Percentiles rank a stretch among this genome's conserved stretches.
Conservation (phyloP, 768 basidiomycete genomes). For the Xerocomus potaroensis region DNA sequence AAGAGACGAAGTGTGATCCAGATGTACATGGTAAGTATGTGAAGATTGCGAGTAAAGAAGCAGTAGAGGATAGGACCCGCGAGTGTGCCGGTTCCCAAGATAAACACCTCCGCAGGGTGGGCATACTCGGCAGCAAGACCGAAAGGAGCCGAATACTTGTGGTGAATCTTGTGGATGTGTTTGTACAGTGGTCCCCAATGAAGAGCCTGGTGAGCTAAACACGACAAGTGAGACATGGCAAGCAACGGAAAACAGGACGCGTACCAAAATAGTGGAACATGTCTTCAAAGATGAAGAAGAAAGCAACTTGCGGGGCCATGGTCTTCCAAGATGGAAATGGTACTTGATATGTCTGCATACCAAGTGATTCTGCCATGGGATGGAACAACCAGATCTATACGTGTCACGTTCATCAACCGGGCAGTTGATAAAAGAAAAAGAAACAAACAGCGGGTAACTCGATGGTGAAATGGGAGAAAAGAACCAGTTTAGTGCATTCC, state of each 20-base stretch:
- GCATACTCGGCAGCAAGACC: slow-evolving; percentile 98
- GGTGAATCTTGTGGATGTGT: slow-evolving; percentile 95
- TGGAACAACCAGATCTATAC: slow-evolving; percentile 86
- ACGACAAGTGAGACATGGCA: too few species aligned
- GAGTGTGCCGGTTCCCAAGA: slow-evolving; percentile 90
- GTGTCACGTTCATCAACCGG: background rate
- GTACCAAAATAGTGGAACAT: slow-evolving; percentile 86
- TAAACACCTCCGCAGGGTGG: slow-evolving; percentile 93
- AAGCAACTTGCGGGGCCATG: slow-evolving; percentile 71
- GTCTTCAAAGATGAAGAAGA: slow-evolving; percentile 97
- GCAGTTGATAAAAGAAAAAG: too few species aligned
- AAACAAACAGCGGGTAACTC: slow-evolving; percentile 79
- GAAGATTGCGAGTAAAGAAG: slow-evolving; percentile 64
- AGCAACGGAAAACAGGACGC: too few species aligned
- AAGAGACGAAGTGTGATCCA: slow-evolving; percentile 94
- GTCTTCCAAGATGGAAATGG: slow-evolving; percentile 75
- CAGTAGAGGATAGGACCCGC: slow-evolving; percentile 85
- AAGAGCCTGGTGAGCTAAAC: slow-evolving; percentile 78
- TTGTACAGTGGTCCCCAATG: slow-evolving; percentile 85
- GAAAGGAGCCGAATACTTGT: slow-evolving; percentile 96
- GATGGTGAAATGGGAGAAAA: slow-evolving; percentile 93
- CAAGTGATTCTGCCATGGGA: slow-evolving; percentile 79
- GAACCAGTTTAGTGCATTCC: slow-evolving; percentile 92
- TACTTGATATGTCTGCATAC: slow-evolving; percentile 90
- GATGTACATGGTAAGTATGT: slow-evolving; percentile 89